phyloP scores from a whole-genome alignment of 1,284 basidiomycete species.

The Tilletia horrida region DNA sequence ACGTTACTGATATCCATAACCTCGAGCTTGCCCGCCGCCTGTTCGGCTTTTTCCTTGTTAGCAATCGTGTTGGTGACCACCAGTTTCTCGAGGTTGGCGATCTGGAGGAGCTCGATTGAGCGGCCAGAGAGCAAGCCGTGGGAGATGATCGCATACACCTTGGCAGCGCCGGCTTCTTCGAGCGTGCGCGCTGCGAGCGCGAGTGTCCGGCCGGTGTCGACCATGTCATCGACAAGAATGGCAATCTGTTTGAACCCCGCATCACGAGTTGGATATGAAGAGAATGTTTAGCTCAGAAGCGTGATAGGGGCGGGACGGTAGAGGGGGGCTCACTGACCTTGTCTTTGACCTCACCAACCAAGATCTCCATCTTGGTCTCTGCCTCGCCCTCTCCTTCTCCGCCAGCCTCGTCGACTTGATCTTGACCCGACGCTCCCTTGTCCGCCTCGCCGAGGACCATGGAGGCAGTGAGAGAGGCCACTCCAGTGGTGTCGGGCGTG shows the following conservation, averaged over 20 bases:
- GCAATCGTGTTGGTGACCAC: slow-evolving; percentile 84
- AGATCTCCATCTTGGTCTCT: slow-evolving; percentile 72
- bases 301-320: neutral
- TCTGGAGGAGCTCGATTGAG: slow-evolving; percentile 71
- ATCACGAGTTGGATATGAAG: neutral
- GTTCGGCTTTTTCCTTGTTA: slow-evolving; percentile 59
- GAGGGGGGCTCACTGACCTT: slow-evolving; percentile 62
- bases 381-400: slow-evolving; percentile 53
- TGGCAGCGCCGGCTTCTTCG: slow-evolving; percentile 79
- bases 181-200: slow-evolving; percentile 79
- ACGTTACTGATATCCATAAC: slow-evolving; percentile 80
- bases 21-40: slow-evolving; percentile 58
- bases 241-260: slow-evolving; percentile 61
- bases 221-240: slow-evolving; percentile 96
- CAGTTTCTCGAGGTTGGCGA: slow-evolving; percentile 77
- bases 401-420: slow-evolving; percentile 6
- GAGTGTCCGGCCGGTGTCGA: slow-evolving; percentile 88
- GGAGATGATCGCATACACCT: slow-evolving; percentile 82
- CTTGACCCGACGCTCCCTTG: slow-evolving; percentile 10
- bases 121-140: slow-evolving; percentile 87
- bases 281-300: neutral
- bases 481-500: neutral
- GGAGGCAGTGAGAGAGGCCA: slow-evolving; percentile 7
- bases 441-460: slow-evolving; percentile 10
- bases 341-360: slow-evolving; percentile 93